Conservation (phyloP, 2,329 filamentous ascomycete species). For the Erysiphe pulchra region DNA sequence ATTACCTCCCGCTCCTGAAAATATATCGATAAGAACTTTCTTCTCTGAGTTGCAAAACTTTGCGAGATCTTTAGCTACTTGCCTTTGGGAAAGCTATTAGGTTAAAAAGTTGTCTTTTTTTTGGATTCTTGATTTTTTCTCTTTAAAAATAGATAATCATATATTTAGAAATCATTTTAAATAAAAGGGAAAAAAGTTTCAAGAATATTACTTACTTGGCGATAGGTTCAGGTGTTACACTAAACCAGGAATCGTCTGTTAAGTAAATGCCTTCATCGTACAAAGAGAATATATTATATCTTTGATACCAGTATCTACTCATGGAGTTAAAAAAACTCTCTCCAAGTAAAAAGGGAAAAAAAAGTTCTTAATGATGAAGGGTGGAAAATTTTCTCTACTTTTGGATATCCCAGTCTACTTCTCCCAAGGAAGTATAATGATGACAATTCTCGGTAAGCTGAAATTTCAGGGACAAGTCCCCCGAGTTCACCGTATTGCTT, state of each 20-base stretch:
- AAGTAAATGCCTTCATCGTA: conserved; percentile 78
- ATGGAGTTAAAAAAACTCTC: neutral
- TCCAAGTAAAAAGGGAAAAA: no score
- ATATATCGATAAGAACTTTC: conserved; percentile 48
- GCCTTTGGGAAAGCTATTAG: conserved; percentile 18
- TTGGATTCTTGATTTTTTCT: neutral
- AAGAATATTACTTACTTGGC: conserved; percentile 33
- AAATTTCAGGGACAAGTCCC: no score
- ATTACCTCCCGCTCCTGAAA: conserved; percentile 81
- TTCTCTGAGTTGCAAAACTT: conserved; percentile 13
- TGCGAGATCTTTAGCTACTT: conserved; percentile 49
- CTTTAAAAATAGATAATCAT: conserved; percentile 29
- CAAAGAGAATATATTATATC: conserved; percentile 62
- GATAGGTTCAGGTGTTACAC: conserved; percentile 80
- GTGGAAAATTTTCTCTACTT: conserved; percentile 30
- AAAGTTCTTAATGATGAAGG: conserved; percentile 1
- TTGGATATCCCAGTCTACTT: conserved; percentile 63
- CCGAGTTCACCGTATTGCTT: no score
- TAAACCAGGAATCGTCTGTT: conserved; percentile 90
- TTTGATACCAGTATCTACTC: conserved; percentile 58
- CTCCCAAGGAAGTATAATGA: conserved; percentile 43
- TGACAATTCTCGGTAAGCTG: conserved; percentile 25
- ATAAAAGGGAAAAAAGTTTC: conserved; percentile 10
- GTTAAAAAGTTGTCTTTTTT: neutral
- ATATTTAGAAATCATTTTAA: no score